Base-by-base conservation (phyloP, 1,284 basidiomycete genomes). In the Inonotus hispidus region DNA sequence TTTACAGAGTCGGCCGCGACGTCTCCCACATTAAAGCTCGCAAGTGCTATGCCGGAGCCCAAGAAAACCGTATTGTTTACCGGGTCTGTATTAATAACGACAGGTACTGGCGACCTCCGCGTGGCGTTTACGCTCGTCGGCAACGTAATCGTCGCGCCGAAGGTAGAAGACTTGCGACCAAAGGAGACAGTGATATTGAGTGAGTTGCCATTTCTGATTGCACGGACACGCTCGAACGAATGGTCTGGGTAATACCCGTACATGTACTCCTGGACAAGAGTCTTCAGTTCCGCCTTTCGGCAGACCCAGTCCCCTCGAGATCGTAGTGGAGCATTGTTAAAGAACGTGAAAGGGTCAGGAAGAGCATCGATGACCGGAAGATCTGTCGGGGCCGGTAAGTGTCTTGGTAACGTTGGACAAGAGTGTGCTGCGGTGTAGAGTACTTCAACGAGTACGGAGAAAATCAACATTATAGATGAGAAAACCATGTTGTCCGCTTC, bases 161-260 rank as follows among this genome's bases (percentile, higher is more conserved):
- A 68, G 10, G 61, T 37, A 1, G 55, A 63, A 1, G 65, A 55
- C 21, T 58, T 59, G 1, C 60, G 63, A 11, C 60, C 65, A 11
- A 61, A 52, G 29, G 56, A 27, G 45, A 68, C 56, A 16, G 59
- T 65, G 58, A 67, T 62, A 7, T 37, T 49, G 32, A 67, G 7
- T 27, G 13, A 60, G 41, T 62, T 63, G 23, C 66, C 66, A 41
- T 43, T 47, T 13, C 66, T 57, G 6, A 43, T 56, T 13, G 67
- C 66, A 5, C 50, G 61, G 49, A 67, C 66, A 21, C 47, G 64
- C 60, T 69, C 68, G 5, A 53, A 57, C 8, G 64, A 60, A 57
- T 60, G 61, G 53, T 68, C 66, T 2, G 67, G 67, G 43, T 67
- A 67, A 41, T 65, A 67, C 3, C 66, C 67, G 53, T 68, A 68